Percentiles rank a stretch among this genome's conserved stretches.
Evolutionary conservation across 1,284 basidiomycete genomes (phyloP).

Genomic region (Tylopilus sp.): DNA sequence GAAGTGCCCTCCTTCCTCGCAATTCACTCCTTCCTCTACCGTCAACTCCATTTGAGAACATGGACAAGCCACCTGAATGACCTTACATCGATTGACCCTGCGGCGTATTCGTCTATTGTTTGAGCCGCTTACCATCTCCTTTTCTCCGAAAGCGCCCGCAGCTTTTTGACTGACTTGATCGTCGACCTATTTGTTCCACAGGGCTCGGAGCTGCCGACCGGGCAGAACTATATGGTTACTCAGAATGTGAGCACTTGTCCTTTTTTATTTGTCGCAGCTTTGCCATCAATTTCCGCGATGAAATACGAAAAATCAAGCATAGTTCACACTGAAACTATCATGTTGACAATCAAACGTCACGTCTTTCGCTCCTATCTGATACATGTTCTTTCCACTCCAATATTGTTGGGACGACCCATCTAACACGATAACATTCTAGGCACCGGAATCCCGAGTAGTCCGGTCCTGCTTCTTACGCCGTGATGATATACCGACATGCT

Average conservation of each 20-base stretch:
- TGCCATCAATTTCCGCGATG: conserved; percentile 13
- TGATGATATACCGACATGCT: background rate
- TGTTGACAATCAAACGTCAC: conserved; percentile 31
- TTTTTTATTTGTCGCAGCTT: background rate
- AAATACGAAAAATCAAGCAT: conserved; percentile 27
- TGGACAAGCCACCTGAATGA: no score
- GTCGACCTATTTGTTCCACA: no score
- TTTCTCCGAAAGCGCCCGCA: no score
- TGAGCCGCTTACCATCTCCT: no score
- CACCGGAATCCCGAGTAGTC: conserved; percentile 17
- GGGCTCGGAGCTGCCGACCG: no score
- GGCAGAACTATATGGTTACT: no score
- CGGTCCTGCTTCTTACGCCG: background rate
- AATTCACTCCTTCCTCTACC: no score
- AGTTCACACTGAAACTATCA: conserved; percentile 33
- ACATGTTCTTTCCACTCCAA: background rate
- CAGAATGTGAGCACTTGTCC: conserved; percentile 16
- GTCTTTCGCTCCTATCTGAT: conserved; percentile 34
- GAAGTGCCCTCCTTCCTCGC: no score
- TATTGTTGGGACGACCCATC: background rate
- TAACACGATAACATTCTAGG: conserved; percentile 14
- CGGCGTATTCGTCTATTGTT: no score
- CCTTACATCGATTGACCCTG: no score
- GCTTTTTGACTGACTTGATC: no score
- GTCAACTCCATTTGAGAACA: no score